phyloP scores from a whole-genome alignment of 768 basidiomycete species.

The Gymnopilus junonius region DNA sequence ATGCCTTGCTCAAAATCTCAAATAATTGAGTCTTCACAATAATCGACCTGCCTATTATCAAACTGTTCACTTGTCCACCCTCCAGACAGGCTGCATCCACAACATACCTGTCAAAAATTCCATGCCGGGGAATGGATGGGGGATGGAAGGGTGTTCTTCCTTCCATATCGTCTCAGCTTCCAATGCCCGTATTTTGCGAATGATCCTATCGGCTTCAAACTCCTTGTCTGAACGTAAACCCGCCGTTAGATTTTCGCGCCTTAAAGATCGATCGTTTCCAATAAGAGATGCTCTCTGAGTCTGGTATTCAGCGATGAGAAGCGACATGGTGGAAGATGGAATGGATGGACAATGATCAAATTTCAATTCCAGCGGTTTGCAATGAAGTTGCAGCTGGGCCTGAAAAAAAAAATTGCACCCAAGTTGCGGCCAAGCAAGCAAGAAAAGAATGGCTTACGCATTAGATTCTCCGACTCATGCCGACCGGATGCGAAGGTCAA shows the following conservation, averaged over 20 bases:
- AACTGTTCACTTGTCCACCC: not conserved
- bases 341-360: not conserved
- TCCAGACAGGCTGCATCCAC: not conserved
- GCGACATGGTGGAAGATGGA: not conserved
- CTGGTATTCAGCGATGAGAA: slow-evolving; percentile 34
- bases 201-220: slow-evolving; percentile 56
- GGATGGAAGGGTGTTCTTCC: slow-evolving; percentile 52
- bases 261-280: slow-evolving; percentile 49
- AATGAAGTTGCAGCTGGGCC: too few species aligned
- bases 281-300: slow-evolving; percentile 40
- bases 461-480: not conserved
- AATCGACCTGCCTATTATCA: slow-evolving; percentile 49
- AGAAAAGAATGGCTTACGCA: not conserved
- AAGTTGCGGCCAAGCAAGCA: not conserved
- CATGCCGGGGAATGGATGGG: slow-evolving; percentile 78
- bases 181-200: slow-evolving; percentile 54
- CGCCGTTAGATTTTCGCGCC: slow-evolving; percentile 46
- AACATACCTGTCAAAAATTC: slow-evolving; percentile 69
- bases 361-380: not conserved
- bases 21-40: slow-evolving; percentile 69
- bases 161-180: slow-evolving; percentile 68
- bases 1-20: slow-evolving; percentile 61
- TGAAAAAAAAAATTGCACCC: not conserved
- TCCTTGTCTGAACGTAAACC: slow-evolving; percentile 41
- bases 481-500: not conserved